These are phyloP conservation scores for Sporopachydermia lactativora DNA, from an alignment of 805 yeast species.

Conservation along the genomic window DNA sequence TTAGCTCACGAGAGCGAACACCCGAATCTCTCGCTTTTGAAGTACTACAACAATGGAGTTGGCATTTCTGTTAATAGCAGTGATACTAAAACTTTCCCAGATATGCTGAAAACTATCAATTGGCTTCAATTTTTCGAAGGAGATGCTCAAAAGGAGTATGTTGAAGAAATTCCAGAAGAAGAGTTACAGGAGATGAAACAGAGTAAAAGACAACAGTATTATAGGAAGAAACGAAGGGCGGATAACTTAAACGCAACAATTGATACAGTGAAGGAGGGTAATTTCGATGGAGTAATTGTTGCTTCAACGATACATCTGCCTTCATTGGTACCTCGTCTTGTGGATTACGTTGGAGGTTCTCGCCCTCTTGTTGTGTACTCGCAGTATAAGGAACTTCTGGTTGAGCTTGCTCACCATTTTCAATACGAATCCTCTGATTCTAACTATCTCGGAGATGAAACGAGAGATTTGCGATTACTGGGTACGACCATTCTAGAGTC, in stretches of 20 bases:
- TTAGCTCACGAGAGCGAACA: conserved; percentile 89
- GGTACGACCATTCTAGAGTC: conserved; percentile 79
- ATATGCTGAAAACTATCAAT: conserved; percentile 56
- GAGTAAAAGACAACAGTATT: conserved; percentile 49
- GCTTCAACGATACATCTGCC: conserved; percentile 63
- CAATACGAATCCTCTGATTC: background rate
- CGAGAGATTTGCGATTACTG: conserved; percentile 52
- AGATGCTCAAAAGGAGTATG: conserved; percentile 29
- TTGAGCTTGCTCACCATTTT: conserved; percentile 35
- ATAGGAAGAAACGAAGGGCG: conserved; percentile 47
- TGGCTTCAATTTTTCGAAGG: conserved; percentile 78
- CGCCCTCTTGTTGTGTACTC: conserved; percentile 75
- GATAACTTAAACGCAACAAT: conserved; percentile 32
- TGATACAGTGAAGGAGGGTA: conserved; percentile 32
- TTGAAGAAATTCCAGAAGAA: conserved; percentile 30
- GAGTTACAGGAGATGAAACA: conserved; percentile 43
- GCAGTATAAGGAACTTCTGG: conserved; percentile 66
- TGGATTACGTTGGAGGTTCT: conserved; percentile 66
- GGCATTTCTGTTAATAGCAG: background rate
- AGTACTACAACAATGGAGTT: conserved; percentile 41
- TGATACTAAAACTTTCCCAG: conserved; percentile 19
- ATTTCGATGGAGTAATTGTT: conserved; percentile 63
- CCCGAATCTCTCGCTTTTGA: conserved; percentile 60
- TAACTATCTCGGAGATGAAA: background rate
- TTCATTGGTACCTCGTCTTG: conserved; percentile 43